phyloP scores from a whole-genome alignment of 352 stramenopile genomes.

The Pythium oligandrum region DNA sequence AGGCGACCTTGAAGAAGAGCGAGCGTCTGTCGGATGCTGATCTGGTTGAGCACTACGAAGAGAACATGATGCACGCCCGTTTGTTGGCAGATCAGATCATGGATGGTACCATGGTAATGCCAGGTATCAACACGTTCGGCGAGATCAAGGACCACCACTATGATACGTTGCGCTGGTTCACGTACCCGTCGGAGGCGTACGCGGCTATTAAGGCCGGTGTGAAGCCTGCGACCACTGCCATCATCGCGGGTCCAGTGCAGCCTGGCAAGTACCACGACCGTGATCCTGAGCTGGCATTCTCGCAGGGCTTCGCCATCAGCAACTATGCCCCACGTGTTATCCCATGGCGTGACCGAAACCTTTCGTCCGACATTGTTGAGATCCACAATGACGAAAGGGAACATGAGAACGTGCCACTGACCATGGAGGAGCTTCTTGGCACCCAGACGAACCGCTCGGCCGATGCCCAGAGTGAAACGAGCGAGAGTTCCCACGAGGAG shows the following conservation, averaged over 20 bases:
- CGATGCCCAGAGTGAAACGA: not conserved
- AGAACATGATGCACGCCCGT: constrained; percentile 17
- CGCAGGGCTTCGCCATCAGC: constrained; percentile 2
- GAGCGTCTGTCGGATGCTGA: constrained; percentile 6
- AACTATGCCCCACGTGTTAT: not conserved
- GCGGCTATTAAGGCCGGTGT: constrained; percentile 10
- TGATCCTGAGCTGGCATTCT: constrained; percentile 11
- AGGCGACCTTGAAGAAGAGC: not conserved
- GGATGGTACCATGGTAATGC: constrained; percentile 2
- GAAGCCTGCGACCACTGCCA: not conserved
- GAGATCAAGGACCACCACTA: constrained; percentile 24
- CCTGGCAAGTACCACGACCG: constrained; percentile 19
- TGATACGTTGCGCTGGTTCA: constrained; percentile 38
- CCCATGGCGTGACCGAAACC: constrained; percentile 4
- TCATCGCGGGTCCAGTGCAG: constrained; percentile 19
- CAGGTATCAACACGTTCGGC: constrained; percentile 5
- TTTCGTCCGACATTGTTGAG: not conserved
- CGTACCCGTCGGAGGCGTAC: constrained; percentile 33
- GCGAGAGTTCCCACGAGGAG: not conserved
- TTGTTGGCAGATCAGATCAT: constrained; percentile 15
- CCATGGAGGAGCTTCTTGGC: not conserved
- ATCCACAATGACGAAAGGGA: not conserved
- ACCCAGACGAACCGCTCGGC: constrained; percentile 4
- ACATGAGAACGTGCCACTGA: not conserved
- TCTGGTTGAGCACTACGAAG: constrained; percentile 10